These are phyloP conservation scores for Aspergillus affinis DNA, from an alignment of 495 filamentous ascomycete species.

Conservation along the genomic window DNA sequence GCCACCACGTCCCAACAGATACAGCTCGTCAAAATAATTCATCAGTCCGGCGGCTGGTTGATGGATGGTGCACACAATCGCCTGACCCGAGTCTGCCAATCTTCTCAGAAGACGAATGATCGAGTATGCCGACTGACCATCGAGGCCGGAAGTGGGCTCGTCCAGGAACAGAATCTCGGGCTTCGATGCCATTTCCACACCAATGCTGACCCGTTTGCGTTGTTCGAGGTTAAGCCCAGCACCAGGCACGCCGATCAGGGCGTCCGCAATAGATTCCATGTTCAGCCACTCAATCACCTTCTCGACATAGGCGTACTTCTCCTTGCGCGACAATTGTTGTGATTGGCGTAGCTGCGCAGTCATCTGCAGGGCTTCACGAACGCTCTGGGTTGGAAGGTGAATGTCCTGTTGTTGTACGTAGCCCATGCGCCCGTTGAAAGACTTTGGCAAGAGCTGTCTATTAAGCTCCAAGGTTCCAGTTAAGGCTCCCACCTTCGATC, in stretches of 20 bases:
- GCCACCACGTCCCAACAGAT: slow-evolving; percentile 51
- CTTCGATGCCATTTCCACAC: slow-evolving; percentile 73
- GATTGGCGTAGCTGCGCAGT: slow-evolving; percentile 47
- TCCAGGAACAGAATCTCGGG: slow-evolving; percentile 65
- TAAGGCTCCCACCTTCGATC: slow-evolving; percentile 26
- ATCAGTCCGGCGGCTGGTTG: slow-evolving; percentile 48
- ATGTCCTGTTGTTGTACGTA: slow-evolving; percentile 71
- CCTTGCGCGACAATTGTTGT: slow-evolving; percentile 23
- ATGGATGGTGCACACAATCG: slow-evolving; percentile 66
- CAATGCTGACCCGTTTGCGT: slow-evolving; percentile 63
- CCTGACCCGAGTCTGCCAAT: slow-evolving; percentile 55
- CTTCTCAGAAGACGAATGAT: slow-evolving; percentile 68
- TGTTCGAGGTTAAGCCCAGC: slow-evolving; percentile 37
- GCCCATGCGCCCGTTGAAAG: slow-evolving; percentile 50
- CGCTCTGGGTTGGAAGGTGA: slow-evolving; percentile 51
- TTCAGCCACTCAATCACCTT: slow-evolving; percentile 31
- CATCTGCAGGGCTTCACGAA: slow-evolving; percentile 49
- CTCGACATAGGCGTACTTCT: slow-evolving; percentile 39
- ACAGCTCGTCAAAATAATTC: slow-evolving; percentile 56
- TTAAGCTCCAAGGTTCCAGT: slow-evolving; percentile 31
- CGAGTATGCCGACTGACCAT: slow-evolving; percentile 63
- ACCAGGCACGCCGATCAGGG: slow-evolving; percentile 32
- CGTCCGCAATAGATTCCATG: slow-evolving; percentile 31
- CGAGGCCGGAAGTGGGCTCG: slow-evolving; percentile 67
- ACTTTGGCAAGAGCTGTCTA: slow-evolving; percentile 25